Base-by-base conservation (phyloP, 1,284 basidiomycete genomes). In the Apiotrichum akiyoshidainum region DNA sequence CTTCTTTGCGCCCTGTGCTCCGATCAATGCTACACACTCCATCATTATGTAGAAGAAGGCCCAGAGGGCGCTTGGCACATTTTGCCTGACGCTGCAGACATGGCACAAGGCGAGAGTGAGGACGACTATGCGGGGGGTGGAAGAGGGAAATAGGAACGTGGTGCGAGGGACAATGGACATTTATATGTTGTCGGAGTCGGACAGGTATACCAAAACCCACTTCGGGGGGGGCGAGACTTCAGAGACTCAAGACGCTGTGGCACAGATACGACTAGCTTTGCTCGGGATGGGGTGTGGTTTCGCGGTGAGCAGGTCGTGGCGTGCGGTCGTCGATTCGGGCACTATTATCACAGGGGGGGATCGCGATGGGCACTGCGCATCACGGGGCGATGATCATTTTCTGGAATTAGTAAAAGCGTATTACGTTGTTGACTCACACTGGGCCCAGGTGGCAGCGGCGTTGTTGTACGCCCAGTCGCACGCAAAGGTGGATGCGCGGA, bases 401-500 rank as follows among this genome's bases (percentile, higher is more conserved):
- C 42, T 53, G 42, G 33, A 35, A 21, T 53, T n/a, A 53, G 52
- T 12, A 16, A 16, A 35, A 4, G 10, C 5, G 35, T 22, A 40
- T 8, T 1, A 19, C 17, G n/a, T 37, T 7, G 11, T 22, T 37
- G 19, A 55, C 54, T 48, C n/a, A 55, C 54, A 46, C 35, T 39
- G 19, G n/a, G 51, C 17, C 53, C 59, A 69, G 31, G 58, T 57
- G 16, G 64, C 51, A 14, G 59, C 55, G 21, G 68, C 64, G 64
- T 74, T 54, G 61, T 55, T 73, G 50, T 66, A 65, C 14, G 80
- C 81, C 81, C 81, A 82, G 66, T 82, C 80, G 50, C 81, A 65
- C 0, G 82, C 82, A 65, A 81, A 83, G 33, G 79, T 78, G 45
- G 77, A 79, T 13, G 82, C 93, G 77, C 93, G 91, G 73, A 97